Evolutionary conservation across 805 yeast genomes (phyloP).

Genomic region (Kodamaea neixiangensis): DNA sequence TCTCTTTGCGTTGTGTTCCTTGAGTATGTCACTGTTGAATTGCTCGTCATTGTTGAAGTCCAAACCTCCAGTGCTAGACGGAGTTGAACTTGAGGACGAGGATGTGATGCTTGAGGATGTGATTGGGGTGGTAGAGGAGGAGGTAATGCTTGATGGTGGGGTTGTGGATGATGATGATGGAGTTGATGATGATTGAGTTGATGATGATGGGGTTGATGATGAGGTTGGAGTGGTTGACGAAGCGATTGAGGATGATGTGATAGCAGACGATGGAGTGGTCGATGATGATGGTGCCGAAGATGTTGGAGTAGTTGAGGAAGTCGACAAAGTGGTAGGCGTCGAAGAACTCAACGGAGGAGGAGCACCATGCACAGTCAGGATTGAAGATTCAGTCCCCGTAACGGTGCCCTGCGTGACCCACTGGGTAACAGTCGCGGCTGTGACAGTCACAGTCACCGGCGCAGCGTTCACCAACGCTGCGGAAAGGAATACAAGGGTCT

Average conservation of each 20-base stretch:
- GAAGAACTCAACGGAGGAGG: background rate
- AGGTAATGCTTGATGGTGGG: slow-evolving; percentile 5
- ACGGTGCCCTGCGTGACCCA: background rate
- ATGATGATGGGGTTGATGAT: background rate
- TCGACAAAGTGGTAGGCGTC: background rate
- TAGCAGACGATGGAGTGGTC: slow-evolving; percentile 2
- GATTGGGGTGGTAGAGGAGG: slow-evolving; percentile 14
- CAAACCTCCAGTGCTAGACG: background rate
- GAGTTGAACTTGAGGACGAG: slow-evolving; percentile 7
- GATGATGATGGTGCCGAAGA: background rate
- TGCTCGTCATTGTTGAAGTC: slow-evolving; percentile 18
- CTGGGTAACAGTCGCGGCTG: background rate
- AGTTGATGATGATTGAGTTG: background rate
- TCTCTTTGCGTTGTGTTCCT: slow-evolving; percentile 31
- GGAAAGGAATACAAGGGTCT: background rate
- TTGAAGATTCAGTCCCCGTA: background rate
- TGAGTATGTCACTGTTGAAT: slow-evolving; percentile 33
- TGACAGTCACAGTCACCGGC: background rate
- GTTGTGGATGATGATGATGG: background rate
- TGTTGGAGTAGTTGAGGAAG: background rate
- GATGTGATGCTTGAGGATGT: slow-evolving; percentile 14
- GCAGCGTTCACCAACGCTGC: slow-evolving; percentile 1
- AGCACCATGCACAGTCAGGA: background rate
- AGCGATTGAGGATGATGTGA: slow-evolving; percentile 14
- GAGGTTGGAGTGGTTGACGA: slow-evolving; percentile 11